Conservation (phyloP, 345 rosid genomes). For the Sonneratia alba region DNA sequence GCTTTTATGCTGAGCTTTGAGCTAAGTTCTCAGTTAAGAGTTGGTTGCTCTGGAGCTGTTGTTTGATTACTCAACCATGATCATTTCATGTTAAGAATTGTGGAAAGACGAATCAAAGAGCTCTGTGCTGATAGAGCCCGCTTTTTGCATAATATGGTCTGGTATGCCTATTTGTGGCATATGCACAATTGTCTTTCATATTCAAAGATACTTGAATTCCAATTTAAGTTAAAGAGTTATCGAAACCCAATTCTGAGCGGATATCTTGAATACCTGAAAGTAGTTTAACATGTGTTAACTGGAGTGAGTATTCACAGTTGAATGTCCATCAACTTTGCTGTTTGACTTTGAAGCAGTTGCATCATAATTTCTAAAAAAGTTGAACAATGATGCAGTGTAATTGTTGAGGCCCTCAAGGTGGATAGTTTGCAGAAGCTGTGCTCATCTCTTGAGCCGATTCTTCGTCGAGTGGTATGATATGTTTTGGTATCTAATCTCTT, state of each 20-base stretch:
- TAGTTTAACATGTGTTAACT: not conserved
- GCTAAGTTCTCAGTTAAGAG: not conserved
- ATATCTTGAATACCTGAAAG: not conserved
- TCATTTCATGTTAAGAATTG: not conserved
- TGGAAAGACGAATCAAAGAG: not conserved
- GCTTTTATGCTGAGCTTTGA: not conserved
- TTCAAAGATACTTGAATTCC: too few species aligned
- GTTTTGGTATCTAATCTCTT: not conserved
- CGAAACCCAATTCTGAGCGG: too few species aligned
- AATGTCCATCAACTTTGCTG: not conserved
- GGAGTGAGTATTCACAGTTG: not conserved
- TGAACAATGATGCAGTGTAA: conserved; percentile 51
- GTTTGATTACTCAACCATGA: not conserved
- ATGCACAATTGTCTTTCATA: too few species aligned
- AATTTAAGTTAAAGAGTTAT: too few species aligned
- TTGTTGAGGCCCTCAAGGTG: conserved; percentile 95
- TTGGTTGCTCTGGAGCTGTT: not conserved
- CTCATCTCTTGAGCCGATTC: conserved; percentile 92
- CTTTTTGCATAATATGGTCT: not conserved
- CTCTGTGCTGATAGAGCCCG: too few species aligned
- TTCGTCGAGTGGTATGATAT: conserved; percentile 77
- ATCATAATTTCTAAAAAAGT: not conserved
- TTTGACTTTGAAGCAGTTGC: not conserved
- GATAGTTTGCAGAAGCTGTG: conserved; percentile 94
- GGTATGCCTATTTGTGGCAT: too few species aligned